Evolutionary conservation across 306 rosid genomes (phyloP).

Genomic region (Cercis canadensis): DNA sequence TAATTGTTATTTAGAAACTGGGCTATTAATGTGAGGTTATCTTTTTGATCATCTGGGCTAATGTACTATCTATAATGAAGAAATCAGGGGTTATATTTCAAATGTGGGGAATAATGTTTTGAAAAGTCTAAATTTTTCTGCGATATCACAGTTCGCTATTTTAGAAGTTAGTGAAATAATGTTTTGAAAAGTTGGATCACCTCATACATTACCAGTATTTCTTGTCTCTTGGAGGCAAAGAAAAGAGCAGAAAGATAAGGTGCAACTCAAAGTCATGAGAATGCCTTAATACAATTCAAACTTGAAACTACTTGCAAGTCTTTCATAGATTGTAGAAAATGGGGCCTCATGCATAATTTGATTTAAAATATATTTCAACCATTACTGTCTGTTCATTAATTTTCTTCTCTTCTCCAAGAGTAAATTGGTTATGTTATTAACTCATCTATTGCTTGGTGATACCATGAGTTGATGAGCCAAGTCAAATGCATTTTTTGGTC

Average conservation of each 20-base stretch:
- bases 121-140: neutral
- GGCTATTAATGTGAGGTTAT: constrained; percentile 12
- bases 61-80: constrained; percentile 1
- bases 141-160: neutral
- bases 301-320: constrained; percentile 1
- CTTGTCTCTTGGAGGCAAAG: neutral
- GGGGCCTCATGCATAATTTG: no score
- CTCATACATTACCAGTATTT: neutral
- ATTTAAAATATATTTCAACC: no score
- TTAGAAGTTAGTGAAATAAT: neutral
- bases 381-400: no score
- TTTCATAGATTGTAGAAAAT: neutral
- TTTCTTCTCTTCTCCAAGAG: neutral
- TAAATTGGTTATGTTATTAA: neutral
- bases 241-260: no score
- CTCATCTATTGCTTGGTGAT: neutral
- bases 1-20: neutral
- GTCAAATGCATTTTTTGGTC: no score
- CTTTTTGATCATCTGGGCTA: neutral
- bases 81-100: constrained; percentile 2
- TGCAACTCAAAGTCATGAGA: neutral
- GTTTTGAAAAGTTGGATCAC: constrained; percentile 5
- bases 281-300: neutral
- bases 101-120: no score
- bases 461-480: no score